Conservation (phyloP, 2,329 filamentous ascomycete species). For the Colletotrichum liaoningense region DNA sequence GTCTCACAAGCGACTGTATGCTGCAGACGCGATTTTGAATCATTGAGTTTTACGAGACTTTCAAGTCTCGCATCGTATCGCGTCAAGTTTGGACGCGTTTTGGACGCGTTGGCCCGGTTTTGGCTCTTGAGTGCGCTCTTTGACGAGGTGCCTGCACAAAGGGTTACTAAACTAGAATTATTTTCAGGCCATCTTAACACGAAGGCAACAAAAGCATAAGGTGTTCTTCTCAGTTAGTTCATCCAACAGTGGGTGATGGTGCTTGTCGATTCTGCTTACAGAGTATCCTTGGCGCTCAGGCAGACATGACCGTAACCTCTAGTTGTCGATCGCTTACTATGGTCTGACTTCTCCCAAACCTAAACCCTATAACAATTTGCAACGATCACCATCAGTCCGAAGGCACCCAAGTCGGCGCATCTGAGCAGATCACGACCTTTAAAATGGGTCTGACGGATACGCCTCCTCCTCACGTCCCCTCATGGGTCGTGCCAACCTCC, state of each 20-base stretch:
- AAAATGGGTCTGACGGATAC: conserved; percentile 7
- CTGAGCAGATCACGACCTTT: background rate
- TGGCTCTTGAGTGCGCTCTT: background rate
- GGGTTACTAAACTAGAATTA: background rate
- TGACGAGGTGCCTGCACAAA: background rate
- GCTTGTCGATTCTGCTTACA: background rate
- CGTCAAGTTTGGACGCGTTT: background rate
- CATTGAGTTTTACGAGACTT: background rate
- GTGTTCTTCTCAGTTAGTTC: background rate
- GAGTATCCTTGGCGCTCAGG: background rate
- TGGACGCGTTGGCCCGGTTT: background rate
- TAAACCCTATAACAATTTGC: background rate
- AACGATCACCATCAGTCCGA: background rate
- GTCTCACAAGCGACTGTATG: background rate
- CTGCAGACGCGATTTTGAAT: background rate
- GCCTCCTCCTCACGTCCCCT: conserved; percentile 34
- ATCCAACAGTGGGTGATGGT: background rate
- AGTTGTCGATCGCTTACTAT: background rate
- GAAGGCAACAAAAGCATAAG: background rate
- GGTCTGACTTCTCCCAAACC: background rate
- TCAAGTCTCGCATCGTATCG: background rate
- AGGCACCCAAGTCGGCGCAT: background rate
- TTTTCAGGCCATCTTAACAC: background rate
- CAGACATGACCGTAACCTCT: background rate
- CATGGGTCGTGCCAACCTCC: conserved; percentile 52